Evolutionary conservation across 106 monocot genomes (phyloP).

Genomic region (Dendrobium officinale): DNA sequence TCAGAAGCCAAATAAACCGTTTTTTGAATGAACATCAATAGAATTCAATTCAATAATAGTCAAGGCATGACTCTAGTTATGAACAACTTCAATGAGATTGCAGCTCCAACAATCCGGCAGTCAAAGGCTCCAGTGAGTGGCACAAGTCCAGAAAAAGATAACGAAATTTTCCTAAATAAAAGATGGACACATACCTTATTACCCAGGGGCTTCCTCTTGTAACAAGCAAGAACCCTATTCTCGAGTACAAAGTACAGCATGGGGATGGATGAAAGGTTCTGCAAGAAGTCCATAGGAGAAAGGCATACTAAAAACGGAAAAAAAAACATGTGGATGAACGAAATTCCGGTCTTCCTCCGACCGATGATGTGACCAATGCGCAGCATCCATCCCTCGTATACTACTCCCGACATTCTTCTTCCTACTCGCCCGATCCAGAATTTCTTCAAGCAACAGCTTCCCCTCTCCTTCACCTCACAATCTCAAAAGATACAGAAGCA

Average conservation of each 20-base stretch:
- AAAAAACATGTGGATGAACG: too few relatives aligned
- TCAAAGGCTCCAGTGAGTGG: neutral
- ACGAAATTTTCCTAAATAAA: neutral
- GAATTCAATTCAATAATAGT: neutral
- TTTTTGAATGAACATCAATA: neutral
- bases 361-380: constrained; percentile 32
- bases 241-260: constrained; percentile 89
- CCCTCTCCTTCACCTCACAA: constrained; percentile 5
- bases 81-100: neutral
- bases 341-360: constrained; percentile 59
- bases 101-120: neutral
- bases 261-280: constrained; percentile 58
- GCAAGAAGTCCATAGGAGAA: too few relatives aligned
- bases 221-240: constrained; percentile 64
- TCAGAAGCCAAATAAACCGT: constrained; percentile 3
- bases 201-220: constrained; percentile 79
- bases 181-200: constrained; percentile 34
- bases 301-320: too few relatives aligned
- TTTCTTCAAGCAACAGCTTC: neutral
- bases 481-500: neutral
- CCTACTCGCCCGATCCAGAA: neutral
- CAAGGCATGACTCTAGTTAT: neutral
- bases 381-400: constrained; percentile 89
- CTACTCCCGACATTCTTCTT: constrained; percentile 41
- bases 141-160: neutral